phyloP scores from a whole-genome alignment of 306 rosid genomes.

The Trifolium repens region DNA sequence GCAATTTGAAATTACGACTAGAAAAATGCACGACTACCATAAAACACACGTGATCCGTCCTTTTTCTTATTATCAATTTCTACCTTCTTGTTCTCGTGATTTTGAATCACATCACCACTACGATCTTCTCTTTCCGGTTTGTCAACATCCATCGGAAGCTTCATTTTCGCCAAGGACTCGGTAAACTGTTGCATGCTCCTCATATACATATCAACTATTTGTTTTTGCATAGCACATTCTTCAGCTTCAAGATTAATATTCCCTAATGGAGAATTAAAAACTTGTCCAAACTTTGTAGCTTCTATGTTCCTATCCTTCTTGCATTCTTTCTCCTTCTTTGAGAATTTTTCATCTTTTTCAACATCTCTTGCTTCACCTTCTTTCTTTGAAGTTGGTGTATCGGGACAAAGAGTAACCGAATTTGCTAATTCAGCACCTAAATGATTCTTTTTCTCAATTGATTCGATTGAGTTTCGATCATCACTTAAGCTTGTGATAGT shows the following conservation, averaged over 20 bases:
- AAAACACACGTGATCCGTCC: slow-evolving; percentile 84
- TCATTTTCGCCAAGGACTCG: slow-evolving; percentile 85
- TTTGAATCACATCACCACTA: slow-evolving; percentile 53
- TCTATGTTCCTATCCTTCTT: slow-evolving; percentile 40
- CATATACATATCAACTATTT: slow-evolving; percentile 90
- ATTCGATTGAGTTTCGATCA: slow-evolving; percentile 72
- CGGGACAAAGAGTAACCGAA: slow-evolving; percentile 51
- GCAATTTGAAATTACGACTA: slow-evolving; percentile 29
- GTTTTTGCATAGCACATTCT: slow-evolving; percentile 84
- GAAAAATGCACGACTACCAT: slow-evolving; percentile 89
- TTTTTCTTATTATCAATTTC: slow-evolving; percentile 67
- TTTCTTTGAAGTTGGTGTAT: slow-evolving; percentile 77
- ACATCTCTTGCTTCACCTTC: slow-evolving; percentile 49
- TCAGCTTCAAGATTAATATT: slow-evolving; percentile 74
- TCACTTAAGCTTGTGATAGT: slow-evolving; percentile 76
- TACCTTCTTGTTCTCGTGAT: slow-evolving; percentile 47
- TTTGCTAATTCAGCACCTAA: slow-evolving; percentile 46
- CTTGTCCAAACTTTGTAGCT: slow-evolving; percentile 56
- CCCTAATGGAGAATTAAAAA: slow-evolving; percentile 71
- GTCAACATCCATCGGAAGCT: slow-evolving; percentile 85
- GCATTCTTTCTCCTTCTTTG: slow-evolving; percentile 52
- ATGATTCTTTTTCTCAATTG: slow-evolving; percentile 60
- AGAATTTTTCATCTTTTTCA: slow-evolving; percentile 47
- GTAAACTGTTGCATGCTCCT: slow-evolving; percentile 91
- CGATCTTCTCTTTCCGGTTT: slow-evolving; percentile 55